Percentiles rank a stretch among this genome's conserved stretches.
phyloP scores from a whole-genome alignment of 2,329 filamentous ascomycete species.

The Aspergillus caelatus region DNA sequence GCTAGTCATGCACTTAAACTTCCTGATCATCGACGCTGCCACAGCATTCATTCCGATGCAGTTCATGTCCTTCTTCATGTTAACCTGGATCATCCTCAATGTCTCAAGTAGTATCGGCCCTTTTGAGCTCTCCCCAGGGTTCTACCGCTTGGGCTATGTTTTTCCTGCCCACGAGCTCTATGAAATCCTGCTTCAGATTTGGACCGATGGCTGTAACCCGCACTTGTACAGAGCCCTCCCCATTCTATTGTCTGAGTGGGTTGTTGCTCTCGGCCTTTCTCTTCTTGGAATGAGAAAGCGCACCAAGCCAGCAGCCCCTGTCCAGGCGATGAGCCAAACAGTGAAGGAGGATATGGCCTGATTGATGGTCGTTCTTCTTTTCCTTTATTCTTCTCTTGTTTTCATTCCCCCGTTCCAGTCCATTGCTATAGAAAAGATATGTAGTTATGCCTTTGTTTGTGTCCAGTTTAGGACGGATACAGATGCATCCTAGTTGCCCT shows the following conservation, averaged over 20 bases:
- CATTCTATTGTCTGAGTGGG: constrained; percentile 22
- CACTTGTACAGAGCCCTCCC: constrained; percentile 45
- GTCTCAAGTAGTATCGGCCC: constrained; percentile 47
- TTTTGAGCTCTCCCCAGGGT: constrained; percentile 45
- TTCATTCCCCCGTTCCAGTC: neutral
- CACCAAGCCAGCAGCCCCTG: neutral
- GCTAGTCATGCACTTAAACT: constrained; percentile 50
- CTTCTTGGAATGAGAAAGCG: neutral
- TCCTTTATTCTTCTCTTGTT: neutral
- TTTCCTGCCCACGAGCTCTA: constrained; percentile 45
- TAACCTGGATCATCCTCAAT: constrained; percentile 51
- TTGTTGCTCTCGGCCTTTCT: neutral
- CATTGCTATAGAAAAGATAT: neutral
- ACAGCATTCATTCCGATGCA: constrained; percentile 43
- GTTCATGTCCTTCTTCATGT: constrained; percentile 48
- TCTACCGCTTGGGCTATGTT: constrained; percentile 44
- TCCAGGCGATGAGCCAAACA: neutral
- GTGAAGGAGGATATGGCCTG: neutral
- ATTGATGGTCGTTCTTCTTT: neutral
- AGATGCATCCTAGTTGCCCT: neutral
- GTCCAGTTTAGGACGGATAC: neutral
- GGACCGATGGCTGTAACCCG: constrained; percentile 46
- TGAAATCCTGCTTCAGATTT: constrained; percentile 44
- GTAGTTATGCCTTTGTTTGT: neutral
- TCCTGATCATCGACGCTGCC: constrained; percentile 48